Percentiles rank a stretch among this genome's conserved stretches.
phyloP scores from a whole-genome alignment of 257 asterid genomes.

The Plantago major region DNA sequence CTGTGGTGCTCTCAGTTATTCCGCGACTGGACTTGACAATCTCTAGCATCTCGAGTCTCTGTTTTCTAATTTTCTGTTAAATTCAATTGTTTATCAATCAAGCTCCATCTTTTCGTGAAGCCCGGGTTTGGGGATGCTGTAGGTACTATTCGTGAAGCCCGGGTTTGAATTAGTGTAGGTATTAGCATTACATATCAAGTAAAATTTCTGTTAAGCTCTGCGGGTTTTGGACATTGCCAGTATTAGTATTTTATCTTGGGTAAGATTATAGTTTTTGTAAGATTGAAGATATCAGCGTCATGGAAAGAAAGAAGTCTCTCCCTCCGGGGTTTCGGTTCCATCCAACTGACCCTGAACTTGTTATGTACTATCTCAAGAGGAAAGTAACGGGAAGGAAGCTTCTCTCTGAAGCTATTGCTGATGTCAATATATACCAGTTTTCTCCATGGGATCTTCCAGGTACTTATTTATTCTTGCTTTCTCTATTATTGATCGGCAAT shows the following conservation, averaged over 20 bases:
- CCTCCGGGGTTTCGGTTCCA: constrained; percentile 90
- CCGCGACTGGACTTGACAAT: constrained; percentile 85
- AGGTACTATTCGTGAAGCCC: no score
- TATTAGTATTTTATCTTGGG: no score
- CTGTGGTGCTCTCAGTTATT: constrained; percentile 58
- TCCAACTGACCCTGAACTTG: constrained; percentile 79
- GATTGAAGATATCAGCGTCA: no score
- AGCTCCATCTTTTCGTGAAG: no score
- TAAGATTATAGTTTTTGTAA: no score
- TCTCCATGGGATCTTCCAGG: constrained; percentile 98
- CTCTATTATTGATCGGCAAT: not conserved
- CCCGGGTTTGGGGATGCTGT: no score
- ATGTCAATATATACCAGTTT: constrained; percentile 67
- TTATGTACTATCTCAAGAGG: constrained; percentile 76
- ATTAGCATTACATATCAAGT: no score
- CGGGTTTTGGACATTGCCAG: no score
- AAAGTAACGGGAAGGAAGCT: constrained; percentile 61
- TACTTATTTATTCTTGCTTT: constrained; percentile 14
- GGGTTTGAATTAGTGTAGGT: no score
- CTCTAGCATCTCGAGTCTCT: not conserved
- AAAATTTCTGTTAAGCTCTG: no score
- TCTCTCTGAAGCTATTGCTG: constrained; percentile 61
- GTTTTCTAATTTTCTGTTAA: constrained; percentile 20
- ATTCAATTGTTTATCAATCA: constrained; percentile 9
- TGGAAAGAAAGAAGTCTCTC: constrained; percentile 25